These are phyloP conservation scores for Suillus cothurnatus DNA, from an alignment of 768 basidiomycete genomes.

Conservation along the genomic window DNA sequence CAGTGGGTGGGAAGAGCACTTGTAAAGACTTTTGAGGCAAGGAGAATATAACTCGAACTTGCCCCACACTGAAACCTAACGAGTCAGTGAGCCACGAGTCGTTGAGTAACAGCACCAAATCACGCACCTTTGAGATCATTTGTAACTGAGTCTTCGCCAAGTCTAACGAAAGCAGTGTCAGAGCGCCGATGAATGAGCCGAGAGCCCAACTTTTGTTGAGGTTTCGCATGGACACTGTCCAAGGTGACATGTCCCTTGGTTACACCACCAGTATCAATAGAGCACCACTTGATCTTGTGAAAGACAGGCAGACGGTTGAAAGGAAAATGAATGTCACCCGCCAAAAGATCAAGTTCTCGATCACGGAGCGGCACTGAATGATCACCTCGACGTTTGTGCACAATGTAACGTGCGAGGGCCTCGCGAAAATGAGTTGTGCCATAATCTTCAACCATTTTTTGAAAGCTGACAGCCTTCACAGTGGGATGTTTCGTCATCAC, in stretches of 20 bases:
- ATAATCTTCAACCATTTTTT: no score
- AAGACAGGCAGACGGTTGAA: not conserved
- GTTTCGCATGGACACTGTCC: no score
- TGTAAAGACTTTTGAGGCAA: slow-evolving; percentile 7
- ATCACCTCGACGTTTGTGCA: not conserved
- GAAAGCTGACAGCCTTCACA: no score
- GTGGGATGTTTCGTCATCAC: no score
- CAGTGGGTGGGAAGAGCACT: slow-evolving; percentile 19
- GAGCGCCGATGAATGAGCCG: not conserved
- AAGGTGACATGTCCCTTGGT: no score
- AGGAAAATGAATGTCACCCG: not conserved
- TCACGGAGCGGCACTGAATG: not conserved
- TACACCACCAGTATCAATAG: not conserved
- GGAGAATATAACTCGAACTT: slow-evolving; percentile 12
- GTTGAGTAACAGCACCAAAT: not conserved
- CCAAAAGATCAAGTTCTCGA: not conserved
- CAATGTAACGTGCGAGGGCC: no score
- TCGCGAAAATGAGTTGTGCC: no score
- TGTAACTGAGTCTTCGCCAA: not conserved
- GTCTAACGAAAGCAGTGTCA: not conserved
- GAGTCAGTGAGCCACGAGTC: not conserved
- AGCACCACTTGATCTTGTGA: not conserved
- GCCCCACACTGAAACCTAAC: slow-evolving; percentile 14
- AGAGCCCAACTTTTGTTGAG: no score
- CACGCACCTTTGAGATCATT: not conserved